Evolutionary conservation across 1,139 yeast genomes (phyloP), one percentile per base, ranked within the genome.

Genomic region (Suhomyces coccinellae): DNA sequence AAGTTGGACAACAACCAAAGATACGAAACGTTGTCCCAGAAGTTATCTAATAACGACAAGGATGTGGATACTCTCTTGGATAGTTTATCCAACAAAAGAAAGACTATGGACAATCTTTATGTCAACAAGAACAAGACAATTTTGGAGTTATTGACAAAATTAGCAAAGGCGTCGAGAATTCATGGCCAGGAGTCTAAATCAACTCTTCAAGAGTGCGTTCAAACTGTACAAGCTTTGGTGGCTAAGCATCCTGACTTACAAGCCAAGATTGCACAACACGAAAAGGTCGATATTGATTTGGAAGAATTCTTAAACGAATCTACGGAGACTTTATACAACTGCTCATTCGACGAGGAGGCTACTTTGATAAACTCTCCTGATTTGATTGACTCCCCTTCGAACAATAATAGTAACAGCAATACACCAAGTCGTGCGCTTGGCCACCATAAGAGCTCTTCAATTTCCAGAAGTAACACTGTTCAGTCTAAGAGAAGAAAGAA

Each of bases 121-220:
- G 69, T 66, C 40, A 71, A 68, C 50, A 77, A 75, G 59, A 79
- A 77, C 57, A 69, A 67, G 43, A 62, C 71, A n/a, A 65, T 78
- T 4, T 65, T 74, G 42, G 75, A 72, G 12, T 69, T 78, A 28
- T 65, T 80, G 47, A 54, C 70, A 6, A 62, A 66, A 38, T 66
- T 80, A 45, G 79, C 81, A 1, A 59, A 62, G 30, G 70, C 77
- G 12, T 69, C 82, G 3, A 74, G 69, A 49, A 54, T 65, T 27
- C 83, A 79, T 53, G 83, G 83, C 43, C 70, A 71, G 61, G 76
- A 77, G 50, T 61, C 72, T 41, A 66, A 72, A 56, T 46, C 57
- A 8, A 55, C 69, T 9, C 60, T 75, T 31, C 63, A 58, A 45
- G 70, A 71, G 45, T 66, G 65, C 49, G 57, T 67, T 16, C 62